A percentile compares a stretch with the other conserved stretches of the same genome.
These are phyloP conservation scores for Furcasterigmium sp. DNA, from an alignment of 2,329 filamentous ascomycete genomes.

Conservation along the genomic window DNA sequence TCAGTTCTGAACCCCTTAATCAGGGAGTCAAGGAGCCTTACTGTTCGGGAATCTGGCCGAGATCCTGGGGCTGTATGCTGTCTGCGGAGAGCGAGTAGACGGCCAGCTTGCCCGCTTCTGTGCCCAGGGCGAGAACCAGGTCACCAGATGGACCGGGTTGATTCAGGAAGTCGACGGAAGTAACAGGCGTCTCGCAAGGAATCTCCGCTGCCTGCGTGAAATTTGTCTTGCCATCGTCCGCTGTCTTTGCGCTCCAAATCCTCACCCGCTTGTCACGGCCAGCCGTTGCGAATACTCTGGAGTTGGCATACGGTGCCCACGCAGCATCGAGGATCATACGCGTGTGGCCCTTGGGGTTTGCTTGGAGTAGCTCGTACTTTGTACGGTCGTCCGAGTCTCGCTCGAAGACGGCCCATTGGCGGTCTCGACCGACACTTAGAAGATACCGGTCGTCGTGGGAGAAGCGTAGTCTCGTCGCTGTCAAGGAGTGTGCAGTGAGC, in stretches of 20 bases:
- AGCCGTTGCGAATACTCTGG: slow-evolving; percentile 71
- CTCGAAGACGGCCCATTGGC: slow-evolving; percentile 83
- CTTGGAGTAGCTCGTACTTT: slow-evolving; percentile 53
- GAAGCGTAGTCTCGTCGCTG: slow-evolving; percentile 78
- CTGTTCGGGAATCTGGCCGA: slow-evolving; percentile 29
- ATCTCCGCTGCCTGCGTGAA: slow-evolving; percentile 52
- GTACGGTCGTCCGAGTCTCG: slow-evolving; percentile 29
- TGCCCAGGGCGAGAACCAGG: slow-evolving; percentile 50
- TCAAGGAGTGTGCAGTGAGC: slow-evolving; percentile 79
- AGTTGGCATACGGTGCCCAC: slow-evolving; percentile 60
- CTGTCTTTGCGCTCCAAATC: slow-evolving; percentile 49
- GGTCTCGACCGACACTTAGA: slow-evolving; percentile 84
- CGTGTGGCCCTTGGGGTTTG: slow-evolving; percentile 79
- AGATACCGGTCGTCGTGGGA: slow-evolving; percentile 68
- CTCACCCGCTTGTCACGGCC: slow-evolving; percentile 84
- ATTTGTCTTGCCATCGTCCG: slow-evolving; percentile 21
- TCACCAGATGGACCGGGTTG: slow-evolving; percentile 19
- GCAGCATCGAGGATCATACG: slow-evolving; percentile 88
- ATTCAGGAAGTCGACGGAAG: slow-evolving; percentile 62
- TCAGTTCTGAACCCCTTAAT: slow-evolving; percentile 9
- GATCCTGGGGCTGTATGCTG: slow-evolving; percentile 30
- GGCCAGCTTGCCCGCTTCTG: slow-evolving; percentile 45
- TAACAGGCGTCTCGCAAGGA: slow-evolving; percentile 55
- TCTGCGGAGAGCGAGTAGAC: slow-evolving; percentile 34
- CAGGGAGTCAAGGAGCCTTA: slow-evolving; percentile 23